Evolutionary conservation across 805 yeast species (phyloP), one percentile per base, ranked within the genome.

Genomic region (Barnettozyma siamensis): DNA sequence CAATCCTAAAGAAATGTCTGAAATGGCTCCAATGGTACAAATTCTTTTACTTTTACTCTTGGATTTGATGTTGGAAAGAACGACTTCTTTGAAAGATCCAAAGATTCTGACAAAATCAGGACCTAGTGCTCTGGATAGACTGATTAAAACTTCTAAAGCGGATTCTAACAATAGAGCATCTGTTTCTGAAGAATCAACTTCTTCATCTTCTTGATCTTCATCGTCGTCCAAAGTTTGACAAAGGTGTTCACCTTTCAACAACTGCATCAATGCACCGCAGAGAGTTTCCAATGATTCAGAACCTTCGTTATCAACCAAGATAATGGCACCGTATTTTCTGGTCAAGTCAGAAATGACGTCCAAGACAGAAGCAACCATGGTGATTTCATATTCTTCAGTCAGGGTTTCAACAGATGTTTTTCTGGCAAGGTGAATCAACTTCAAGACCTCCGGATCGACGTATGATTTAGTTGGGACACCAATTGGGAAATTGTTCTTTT

Each of bases 1-100:
- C 71, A 93, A 67, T 43, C 89, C 89, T 42, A 75, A 75, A 38
- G 85, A 76, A 47, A 93, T 80, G 63, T 91, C 99, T 35, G 98
- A 96, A 48, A 88, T 70, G 32, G 93, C 85, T 48, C 98, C 98
- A 48, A 86, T 77, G 35, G 94, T 82, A 41, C 84, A 73, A 26
- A 85, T 83, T 62, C 97, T 79, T 72, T 85, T 89, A 51, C 74
- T 70, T 62, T 74, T 76, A 39, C 83, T 76, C 62, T 79, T 78
- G 44, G 82, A 75, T 48, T 70, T 70, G 53, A 75, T 75, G 58
- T 77, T 76, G 41, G 71, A 57, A 44, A 75, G 62, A 40, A 89
- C 69, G 41, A 74, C 69, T 48, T 77, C 81, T 64, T 82, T 80
- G 74, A 83, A 85, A 24, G 84, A 73, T 28, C 68, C 71, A 57